Percentiles rank a stretch among this genome's conserved stretches.
Conservation (phyloP, 768 basidiomycete genomes). For the Serendipita sp. region DNA sequence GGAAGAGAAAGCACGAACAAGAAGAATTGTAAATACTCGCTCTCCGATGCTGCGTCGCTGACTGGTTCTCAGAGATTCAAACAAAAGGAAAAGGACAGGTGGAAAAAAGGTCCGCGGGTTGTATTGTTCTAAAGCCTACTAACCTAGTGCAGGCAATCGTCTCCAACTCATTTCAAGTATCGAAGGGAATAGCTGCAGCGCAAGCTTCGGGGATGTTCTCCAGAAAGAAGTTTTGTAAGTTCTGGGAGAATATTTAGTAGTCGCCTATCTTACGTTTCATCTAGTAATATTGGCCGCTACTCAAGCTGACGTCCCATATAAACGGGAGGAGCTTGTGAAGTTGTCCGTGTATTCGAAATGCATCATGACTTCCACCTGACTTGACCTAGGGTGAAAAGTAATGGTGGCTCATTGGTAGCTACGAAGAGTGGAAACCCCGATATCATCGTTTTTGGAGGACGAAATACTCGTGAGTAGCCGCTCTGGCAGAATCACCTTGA, state of each 20-base stretch:
- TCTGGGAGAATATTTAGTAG: background rate
- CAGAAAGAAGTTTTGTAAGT: conserved; percentile 65
- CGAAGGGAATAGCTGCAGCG: background rate
- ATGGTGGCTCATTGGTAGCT: conserved; percentile 55
- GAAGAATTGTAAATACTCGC: conserved; percentile 29
- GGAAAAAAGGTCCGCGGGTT: too few species aligned
- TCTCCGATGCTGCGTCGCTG: background rate
- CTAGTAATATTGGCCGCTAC: conserved; percentile 67
- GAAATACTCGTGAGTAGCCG: conserved; percentile 39
- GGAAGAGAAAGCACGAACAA: conserved; percentile 60
- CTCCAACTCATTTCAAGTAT: background rate
- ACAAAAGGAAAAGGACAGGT: conserved; percentile 38
- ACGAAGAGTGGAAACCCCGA: background rate
- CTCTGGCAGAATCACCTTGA: background rate
- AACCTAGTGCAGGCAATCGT: background rate
- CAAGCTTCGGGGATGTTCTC: conserved; percentile 52
- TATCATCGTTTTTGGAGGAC: conserved; percentile 54
- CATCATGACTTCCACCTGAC: background rate
- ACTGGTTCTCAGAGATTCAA: conserved; percentile 19
- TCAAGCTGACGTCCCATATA: conserved; percentile 26
- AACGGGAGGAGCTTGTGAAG: conserved; percentile 11
- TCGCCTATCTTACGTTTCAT: conserved; percentile 13
- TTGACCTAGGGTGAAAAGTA: conserved; percentile 21
- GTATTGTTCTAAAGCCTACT: conserved; percentile 13
- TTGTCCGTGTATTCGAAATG: conserved; percentile 3